phyloP scores from a whole-genome alignment of 2,329 filamentous ascomycete species.

The Colletotrichum tamarilloi region DNA sequence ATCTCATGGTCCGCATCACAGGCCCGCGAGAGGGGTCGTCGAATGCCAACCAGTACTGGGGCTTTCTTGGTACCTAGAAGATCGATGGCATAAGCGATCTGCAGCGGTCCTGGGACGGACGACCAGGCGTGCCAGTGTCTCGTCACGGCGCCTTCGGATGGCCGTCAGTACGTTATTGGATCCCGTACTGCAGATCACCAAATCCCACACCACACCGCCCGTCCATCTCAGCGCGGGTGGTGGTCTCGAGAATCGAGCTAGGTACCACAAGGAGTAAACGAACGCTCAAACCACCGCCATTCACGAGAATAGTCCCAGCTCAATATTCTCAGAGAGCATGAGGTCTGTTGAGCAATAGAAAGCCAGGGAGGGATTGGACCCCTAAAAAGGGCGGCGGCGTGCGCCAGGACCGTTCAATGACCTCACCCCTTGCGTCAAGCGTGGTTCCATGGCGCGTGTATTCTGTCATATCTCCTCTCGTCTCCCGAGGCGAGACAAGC shows the following conservation, averaged over 20 bases:
- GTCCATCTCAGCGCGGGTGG: neutral
- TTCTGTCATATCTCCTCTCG: slow-evolving; percentile 5
- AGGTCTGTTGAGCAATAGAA: neutral
- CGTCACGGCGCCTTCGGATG: slow-evolving; percentile 19
- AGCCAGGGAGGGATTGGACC: neutral
- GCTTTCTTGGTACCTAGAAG: neutral
- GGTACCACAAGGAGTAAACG: neutral
- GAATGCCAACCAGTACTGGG: neutral
- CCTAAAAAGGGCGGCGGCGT: neutral
- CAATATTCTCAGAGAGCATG: neutral
- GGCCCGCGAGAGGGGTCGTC: neutral
- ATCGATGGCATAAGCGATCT: slow-evolving; percentile 12
- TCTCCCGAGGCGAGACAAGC: slow-evolving; percentile 23
- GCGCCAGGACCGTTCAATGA: slow-evolving; percentile 11
- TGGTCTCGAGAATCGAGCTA: neutral
- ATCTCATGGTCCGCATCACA: slow-evolving; percentile 20
- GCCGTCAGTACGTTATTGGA: slow-evolving; percentile 16
- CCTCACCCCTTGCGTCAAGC: slow-evolving; percentile 32
- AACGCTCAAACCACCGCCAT: slow-evolving; percentile 26
- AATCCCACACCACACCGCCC: neutral
- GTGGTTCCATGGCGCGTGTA: slow-evolving; percentile 3
- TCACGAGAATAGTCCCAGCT: neutral
- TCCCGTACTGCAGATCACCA: slow-evolving; percentile 19
- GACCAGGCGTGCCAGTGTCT: slow-evolving; percentile 7
- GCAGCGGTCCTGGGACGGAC: neutral